Percentiles rank a stretch among this genome's conserved stretches.
These are phyloP conservation scores for Ophiostoma australiae DNA, from an alignment of 2,329 filamentous ascomycete species.

Conservation along the genomic window DNA sequence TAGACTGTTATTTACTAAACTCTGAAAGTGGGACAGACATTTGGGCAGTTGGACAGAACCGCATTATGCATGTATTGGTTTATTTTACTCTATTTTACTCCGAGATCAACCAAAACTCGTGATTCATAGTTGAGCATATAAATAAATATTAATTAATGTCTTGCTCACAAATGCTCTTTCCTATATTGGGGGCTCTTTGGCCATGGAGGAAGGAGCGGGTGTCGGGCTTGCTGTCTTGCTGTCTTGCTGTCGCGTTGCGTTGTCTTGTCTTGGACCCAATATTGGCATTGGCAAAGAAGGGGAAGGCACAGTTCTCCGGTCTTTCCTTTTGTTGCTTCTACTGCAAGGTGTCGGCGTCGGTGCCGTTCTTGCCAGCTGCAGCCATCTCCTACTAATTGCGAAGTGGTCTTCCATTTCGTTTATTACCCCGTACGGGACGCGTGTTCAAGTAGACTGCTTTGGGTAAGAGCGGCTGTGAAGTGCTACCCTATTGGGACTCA, in stretches of 20 bases:
- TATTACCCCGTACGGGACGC: conserved; percentile 6
- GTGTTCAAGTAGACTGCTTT: conserved; percentile 4
- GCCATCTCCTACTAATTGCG: background rate
- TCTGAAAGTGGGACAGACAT: background rate
- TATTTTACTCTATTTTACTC: too few species aligned
- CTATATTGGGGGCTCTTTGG: background rate
- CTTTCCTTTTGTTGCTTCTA: background rate
- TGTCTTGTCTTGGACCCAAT: background rate
- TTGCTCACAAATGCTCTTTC: background rate
- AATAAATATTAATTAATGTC: background rate
- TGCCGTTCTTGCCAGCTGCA: background rate
- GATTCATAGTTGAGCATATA: background rate
- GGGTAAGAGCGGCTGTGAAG: background rate
- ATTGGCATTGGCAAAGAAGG: background rate
- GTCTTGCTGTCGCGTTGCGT: background rate
- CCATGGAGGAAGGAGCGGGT: background rate
- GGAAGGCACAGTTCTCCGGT: background rate
- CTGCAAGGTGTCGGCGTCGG: background rate
- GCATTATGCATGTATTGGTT: background rate
- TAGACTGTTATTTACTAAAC: too few species aligned
- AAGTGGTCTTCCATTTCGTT: background rate
- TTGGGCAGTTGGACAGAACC: too few species aligned
- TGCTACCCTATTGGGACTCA: conserved; percentile 6
- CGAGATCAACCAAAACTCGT: too few species aligned
- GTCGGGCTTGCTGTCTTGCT: background rate